Conservation (phyloP, 1,139 yeast species). For the Nematodospora anomalae region DNA sequence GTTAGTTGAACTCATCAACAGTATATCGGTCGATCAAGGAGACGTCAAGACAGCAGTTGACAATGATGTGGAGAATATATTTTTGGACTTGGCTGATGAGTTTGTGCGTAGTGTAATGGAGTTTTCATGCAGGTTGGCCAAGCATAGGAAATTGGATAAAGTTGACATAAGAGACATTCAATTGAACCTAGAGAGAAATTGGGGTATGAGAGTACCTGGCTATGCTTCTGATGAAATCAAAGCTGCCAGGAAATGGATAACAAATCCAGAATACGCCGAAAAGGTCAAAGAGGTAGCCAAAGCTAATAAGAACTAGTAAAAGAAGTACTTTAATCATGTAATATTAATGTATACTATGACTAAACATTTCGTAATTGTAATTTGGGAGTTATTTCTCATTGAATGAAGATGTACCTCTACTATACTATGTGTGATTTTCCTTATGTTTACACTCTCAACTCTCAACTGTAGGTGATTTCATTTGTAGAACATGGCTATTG, state of each 20-base stretch:
- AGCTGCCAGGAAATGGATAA: conserved; percentile 77
- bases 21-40: conserved; percentile 81
- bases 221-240: conserved; percentile 88
- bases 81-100: conserved; percentile 93
- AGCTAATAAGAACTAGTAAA: conserved; percentile 5
- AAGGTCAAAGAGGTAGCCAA: conserved; percentile 34
- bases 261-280: conserved; percentile 69
- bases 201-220: conserved; percentile 96
- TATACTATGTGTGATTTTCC: conserved; percentile 2
- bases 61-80: conserved; percentile 91
- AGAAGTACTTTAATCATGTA: not conserved
- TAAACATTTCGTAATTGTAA: conserved; percentile 19
- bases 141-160: conserved; percentile 87
- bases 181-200: conserved; percentile 86
- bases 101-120: conserved; percentile 87
- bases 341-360: conserved; percentile 16
- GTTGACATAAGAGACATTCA: conserved; percentile 89
- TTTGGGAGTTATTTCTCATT: conserved; percentile 19
- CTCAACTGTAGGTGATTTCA: conserved; percentile 10
- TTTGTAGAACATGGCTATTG: conserved; percentile 12
- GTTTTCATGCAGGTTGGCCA: conserved; percentile 92
- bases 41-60: conserved; percentile 90
- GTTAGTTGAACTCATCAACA: conserved; percentile 77
- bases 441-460: conserved; percentile 12
- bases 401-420: conserved; percentile 18